phyloP scores from a whole-genome alignment of 306 rosid genomes.

The Morella rubra region DNA sequence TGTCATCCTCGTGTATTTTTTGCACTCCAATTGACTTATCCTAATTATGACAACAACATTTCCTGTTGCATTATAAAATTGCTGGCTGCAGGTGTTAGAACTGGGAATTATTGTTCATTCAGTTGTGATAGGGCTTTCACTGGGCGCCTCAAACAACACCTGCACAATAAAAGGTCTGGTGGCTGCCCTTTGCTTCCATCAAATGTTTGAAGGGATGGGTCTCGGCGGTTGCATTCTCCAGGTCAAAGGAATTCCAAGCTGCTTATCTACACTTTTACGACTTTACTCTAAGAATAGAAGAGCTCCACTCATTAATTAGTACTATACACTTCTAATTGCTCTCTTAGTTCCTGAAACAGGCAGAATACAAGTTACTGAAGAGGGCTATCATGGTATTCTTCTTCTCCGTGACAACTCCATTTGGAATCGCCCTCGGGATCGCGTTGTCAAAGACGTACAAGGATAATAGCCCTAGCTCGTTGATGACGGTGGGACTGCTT shows the following conservation, averaged over 20 bases:
- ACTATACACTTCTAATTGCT: no score
- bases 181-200: constrained; percentile 83
- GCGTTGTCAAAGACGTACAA: constrained; percentile 51
- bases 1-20: no score
- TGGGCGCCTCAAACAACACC: constrained; percentile 72
- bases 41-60: no score
- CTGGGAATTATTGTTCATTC: constrained; percentile 83
- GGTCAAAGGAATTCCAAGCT: background rate
- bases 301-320: no score
- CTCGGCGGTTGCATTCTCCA: constrained; percentile 80
- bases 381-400: constrained; percentile 60
- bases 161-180: constrained; percentile 68
- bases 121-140: constrained; percentile 68
- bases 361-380: constrained; percentile 54
- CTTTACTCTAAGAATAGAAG: no score
- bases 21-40: no score
- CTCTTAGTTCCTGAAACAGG: constrained; percentile 28
- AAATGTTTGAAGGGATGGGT: constrained; percentile 89
- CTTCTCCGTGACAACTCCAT: constrained; percentile 74
- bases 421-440: constrained; percentile 67
- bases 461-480: constrained; percentile 60
- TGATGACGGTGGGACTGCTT: constrained; percentile 59
- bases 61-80: background rate
- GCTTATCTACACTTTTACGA: no score
- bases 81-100: constrained; percentile 54